Conservation (phyloP, 2,329 filamentous ascomycete genomes). For the Neofusicoccum kwambonambiense region DNA sequence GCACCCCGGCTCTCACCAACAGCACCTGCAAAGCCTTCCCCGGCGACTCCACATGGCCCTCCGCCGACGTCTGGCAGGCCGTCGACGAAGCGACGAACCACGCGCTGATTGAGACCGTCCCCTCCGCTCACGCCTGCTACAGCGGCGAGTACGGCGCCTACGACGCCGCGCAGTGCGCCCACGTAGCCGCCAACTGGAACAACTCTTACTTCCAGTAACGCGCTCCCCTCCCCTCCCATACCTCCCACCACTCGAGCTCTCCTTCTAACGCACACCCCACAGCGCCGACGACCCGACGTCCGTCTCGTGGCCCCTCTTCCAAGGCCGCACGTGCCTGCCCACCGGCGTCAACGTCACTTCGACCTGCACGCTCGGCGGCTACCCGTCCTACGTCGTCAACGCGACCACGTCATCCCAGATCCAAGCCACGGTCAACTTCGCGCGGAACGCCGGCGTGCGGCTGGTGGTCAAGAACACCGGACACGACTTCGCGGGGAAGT, state of each 20-base stretch:
- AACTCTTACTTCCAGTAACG: conserved; percentile 31
- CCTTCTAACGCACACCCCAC: conserved; percentile 24
- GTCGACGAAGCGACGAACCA: conserved; percentile 49
- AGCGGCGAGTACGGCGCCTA: conserved; percentile 23
- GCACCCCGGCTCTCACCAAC: background rate
- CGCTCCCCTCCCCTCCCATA: conserved; percentile 23
- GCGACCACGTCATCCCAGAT: conserved; percentile 24
- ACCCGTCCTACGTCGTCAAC: background rate
- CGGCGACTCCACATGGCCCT: conserved; percentile 50
- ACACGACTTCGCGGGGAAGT: conserved; percentile 37
- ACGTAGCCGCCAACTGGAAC: conserved; percentile 30
- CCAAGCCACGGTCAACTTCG: conserved; percentile 26
- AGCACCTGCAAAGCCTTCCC: conserved; percentile 50
- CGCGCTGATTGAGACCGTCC: conserved; percentile 43
- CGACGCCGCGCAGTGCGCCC: conserved; percentile 25
- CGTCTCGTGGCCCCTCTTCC: conserved; percentile 25
- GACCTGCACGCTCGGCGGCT: conserved; percentile 15
- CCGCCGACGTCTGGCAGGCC: conserved; percentile 42
- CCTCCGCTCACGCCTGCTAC: conserved; percentile 44
- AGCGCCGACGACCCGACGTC: conserved; percentile 39
- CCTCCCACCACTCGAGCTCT: too few relatives aligned
- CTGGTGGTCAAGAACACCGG: conserved; percentile 39
- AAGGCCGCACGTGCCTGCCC: conserved; percentile 34
- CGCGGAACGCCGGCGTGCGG: conserved; percentile 31
- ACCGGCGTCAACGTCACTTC: conserved; percentile 20